Evolutionary conservation across 2,329 filamentous ascomycete species (phyloP).

Genomic region (Fusarium metavorans): DNA sequence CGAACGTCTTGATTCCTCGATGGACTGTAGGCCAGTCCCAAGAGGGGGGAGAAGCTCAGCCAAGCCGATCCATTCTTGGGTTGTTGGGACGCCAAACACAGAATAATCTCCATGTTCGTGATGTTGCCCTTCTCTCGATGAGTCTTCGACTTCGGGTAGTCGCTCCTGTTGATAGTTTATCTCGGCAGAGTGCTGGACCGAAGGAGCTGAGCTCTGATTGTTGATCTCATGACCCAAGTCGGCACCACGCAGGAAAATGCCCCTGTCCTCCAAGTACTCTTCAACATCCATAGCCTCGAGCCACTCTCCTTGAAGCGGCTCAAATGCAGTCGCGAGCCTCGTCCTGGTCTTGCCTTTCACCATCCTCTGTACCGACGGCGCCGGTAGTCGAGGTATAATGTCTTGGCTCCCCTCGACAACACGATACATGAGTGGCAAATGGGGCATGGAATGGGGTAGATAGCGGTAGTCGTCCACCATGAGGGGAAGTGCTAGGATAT

Average conservation of each 20-base stretch:
- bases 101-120: background rate
- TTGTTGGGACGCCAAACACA: background rate
- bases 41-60: background rate
- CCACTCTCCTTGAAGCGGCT: constrained; percentile 14
- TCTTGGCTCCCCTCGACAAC: background rate
- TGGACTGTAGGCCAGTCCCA: background rate
- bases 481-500: background rate
- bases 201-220: background rate
- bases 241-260: background rate
- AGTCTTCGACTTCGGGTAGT: background rate
- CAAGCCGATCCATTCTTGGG: background rate
- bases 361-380: background rate
- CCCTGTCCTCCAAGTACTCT: constrained; percentile 19
- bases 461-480: background rate
- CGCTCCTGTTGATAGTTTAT: background rate
- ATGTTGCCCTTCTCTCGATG: background rate
- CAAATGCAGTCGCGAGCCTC: background rate
- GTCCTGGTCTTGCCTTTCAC: constrained; percentile 1
- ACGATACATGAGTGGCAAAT: constrained; percentile 5
- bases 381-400: background rate
- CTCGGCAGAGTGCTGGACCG: too few relatives aligned
- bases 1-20: background rate
- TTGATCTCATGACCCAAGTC: background rate
- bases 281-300: constrained; percentile 14
- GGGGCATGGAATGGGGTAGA: background rate